These are phyloP conservation scores for Hygrocybe punicea DNA, from an alignment of 768 basidiomycete species.

Conservation along the genomic window DNA sequence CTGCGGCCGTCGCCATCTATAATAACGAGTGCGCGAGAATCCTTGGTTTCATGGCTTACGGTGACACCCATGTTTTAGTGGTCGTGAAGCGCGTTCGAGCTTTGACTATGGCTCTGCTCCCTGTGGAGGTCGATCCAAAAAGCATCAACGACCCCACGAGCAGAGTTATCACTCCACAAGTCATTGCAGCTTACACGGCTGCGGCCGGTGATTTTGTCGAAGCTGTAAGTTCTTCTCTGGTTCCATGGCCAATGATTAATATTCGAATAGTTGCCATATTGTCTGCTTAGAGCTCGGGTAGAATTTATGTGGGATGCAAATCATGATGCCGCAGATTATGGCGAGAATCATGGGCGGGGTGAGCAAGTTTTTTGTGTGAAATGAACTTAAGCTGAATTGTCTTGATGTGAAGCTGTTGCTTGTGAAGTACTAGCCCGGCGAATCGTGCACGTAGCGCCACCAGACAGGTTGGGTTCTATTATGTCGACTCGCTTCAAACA, in stretches of 20 bases:
- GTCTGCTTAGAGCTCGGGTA: conserved; percentile 69
- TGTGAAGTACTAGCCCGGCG: conserved; percentile 83
- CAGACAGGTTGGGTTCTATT: conserved; percentile 61
- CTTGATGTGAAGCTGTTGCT: conserved; percentile 52
- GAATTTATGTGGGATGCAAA: conserved; percentile 83
- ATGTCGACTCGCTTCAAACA: conserved; percentile 79
- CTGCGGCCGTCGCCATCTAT: conserved; percentile 65
- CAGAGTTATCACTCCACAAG: conserved; percentile 76
- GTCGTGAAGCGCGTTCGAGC: conserved; percentile 77
- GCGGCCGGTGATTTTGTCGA: conserved; percentile 87
- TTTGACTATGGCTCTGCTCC: conserved; percentile 70
- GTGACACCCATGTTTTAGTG: conserved; percentile 44
- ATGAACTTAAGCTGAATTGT: conserved; percentile 3
- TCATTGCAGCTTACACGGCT: conserved; percentile 70
- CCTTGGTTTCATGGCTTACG: not conserved
- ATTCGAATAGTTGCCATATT: conserved; percentile 66
- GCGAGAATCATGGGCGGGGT: conserved; percentile 82
- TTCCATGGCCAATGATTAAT: not conserved
- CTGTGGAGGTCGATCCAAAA: conserved; percentile 69
- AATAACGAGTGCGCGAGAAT: conserved; percentile 58
- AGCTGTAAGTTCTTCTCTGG: conserved; percentile 50
- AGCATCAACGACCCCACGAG: conserved; percentile 73
- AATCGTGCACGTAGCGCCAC: conserved; percentile 66
- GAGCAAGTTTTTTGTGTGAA: conserved; percentile 17
- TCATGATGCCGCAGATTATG: conserved; percentile 79